phyloP scores from a whole-genome alignment of 1,284 basidiomycete species.

The Exobasidium rhododendri region DNA sequence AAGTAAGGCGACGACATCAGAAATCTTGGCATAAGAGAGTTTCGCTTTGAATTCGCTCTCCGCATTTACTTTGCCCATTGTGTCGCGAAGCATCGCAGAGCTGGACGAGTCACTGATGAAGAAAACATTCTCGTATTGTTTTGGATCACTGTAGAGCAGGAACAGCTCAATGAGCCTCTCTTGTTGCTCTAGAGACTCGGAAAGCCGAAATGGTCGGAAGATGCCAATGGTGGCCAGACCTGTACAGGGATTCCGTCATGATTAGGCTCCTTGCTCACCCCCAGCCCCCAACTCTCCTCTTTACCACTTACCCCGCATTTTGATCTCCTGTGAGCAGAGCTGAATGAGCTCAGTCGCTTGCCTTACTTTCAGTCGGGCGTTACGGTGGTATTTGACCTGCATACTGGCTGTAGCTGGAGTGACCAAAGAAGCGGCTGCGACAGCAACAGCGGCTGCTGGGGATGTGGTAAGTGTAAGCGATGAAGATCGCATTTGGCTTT shows the following conservation, averaged over 20 bases:
- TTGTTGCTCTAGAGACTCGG: constrained; percentile 25
- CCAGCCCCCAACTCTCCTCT: background rate
- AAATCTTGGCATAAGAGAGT: constrained; percentile 29
- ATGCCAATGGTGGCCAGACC: constrained; percentile 42
- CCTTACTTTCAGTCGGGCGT: constrained; percentile 2
- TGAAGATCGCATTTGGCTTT: background rate
- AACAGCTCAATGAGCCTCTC: constrained; percentile 39
- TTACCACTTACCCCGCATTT: constrained; percentile 11
- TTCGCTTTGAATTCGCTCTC: constrained; percentile 27
- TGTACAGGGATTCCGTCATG: background rate
- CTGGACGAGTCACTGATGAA: constrained; percentile 22
- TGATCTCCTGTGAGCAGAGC: constrained; percentile 11
- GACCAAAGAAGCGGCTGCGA: background rate
- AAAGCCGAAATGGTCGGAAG: constrained; percentile 37
- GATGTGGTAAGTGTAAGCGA: background rate
- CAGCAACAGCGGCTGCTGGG: background rate
- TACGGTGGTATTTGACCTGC: background rate
- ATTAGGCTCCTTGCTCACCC: too few relatives aligned
- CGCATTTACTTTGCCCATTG: constrained; percentile 13
- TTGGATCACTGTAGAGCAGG: constrained; percentile 27
- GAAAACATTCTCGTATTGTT: constrained; percentile 31
- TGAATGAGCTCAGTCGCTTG: constrained; percentile 2
- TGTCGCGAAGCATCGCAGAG: constrained; percentile 15
- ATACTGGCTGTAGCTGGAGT: background rate
- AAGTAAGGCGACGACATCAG: constrained; percentile 33